Conservation (phyloP, 2,329 filamentous ascomycete genomes). For the Didymella pinodella region DNA sequence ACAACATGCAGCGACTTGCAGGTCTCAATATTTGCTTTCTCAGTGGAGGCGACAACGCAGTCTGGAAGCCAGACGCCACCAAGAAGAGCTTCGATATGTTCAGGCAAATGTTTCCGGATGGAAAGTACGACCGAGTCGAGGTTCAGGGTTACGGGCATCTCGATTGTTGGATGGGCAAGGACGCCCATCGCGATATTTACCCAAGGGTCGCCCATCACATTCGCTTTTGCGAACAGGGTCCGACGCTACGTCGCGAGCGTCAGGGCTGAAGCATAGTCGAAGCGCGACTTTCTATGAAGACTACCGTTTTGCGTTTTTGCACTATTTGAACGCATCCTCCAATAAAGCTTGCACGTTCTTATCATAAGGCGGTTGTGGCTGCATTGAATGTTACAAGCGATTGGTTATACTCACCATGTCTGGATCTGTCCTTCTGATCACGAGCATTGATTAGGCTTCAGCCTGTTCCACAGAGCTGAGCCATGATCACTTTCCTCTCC, state of each 20-base stretch:
- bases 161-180: constrained; percentile 69
- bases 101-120: constrained; percentile 60
- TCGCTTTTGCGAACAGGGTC: constrained; percentile 3
- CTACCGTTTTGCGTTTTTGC: too few relatives aligned
- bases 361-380: too few relatives aligned
- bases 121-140: constrained; percentile 60
- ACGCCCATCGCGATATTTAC: constrained; percentile 67
- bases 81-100: constrained; percentile 63
- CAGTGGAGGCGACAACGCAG: constrained; percentile 55
- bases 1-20: constrained; percentile 18
- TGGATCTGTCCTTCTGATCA: too few relatives aligned
- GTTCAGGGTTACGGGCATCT: constrained; percentile 67
- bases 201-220: constrained; percentile 55
- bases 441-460: too few relatives aligned
- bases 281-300: too few relatives aligned
- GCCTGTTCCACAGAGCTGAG: too few relatives aligned
- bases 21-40: constrained; percentile 27
- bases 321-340: too few relatives aligned
- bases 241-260: neutral
- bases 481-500: too few relatives aligned
- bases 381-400: too few relatives aligned
- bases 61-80: constrained; percentile 63
- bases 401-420: too few relatives aligned
- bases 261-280: neutral
- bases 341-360: too few relatives aligned